These are phyloP conservation scores for Ceratocystis huliohia DNA, from an alignment of 2,329 filamentous ascomycete species.

Conservation along the genomic window DNA sequence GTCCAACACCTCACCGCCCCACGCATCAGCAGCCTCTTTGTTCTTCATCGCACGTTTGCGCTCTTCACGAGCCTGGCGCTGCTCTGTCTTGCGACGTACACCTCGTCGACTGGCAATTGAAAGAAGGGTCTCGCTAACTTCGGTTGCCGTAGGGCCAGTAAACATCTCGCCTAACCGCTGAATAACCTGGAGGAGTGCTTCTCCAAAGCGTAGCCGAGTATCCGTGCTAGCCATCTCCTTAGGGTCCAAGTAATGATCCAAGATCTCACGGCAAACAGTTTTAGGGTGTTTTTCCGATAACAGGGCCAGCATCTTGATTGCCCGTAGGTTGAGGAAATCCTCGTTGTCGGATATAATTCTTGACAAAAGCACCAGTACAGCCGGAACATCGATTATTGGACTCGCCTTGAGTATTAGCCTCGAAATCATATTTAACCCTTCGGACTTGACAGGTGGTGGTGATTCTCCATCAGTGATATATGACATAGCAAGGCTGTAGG, in stretches of 20 bases:
- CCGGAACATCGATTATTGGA: conserved; percentile 52
- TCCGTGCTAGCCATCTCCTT: conserved; percentile 48
- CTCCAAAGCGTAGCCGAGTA: conserved; percentile 53
- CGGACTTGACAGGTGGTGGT: conserved; percentile 52
- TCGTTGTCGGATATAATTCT: conserved; percentile 53
- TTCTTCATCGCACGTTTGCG: conserved; percentile 36
- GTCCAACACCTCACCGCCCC: conserved; percentile 41
- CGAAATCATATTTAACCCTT: conserved; percentile 50
- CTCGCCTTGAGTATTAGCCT: conserved; percentile 43
- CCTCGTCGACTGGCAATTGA: conserved; percentile 52
- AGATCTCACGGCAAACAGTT: conserved; percentile 47
- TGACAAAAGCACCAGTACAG: conserved; percentile 49
- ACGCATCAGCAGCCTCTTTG: conserved; percentile 39
- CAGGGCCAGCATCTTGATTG: conserved; percentile 51
- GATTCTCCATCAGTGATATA: conserved; percentile 51
- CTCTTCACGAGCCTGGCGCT: conserved; percentile 41
- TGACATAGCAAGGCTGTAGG: conserved; percentile 48
- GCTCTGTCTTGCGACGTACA: conserved; percentile 45
- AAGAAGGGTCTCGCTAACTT: conserved; percentile 47
- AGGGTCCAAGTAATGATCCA: conserved; percentile 55
- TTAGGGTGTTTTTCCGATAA: conserved; percentile 50
- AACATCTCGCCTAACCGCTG: conserved; percentile 47
- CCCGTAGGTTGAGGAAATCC: conserved; percentile 58
- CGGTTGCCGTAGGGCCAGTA: conserved; percentile 38
- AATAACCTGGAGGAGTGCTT: conserved; percentile 52